Percentiles rank a stretch among this genome's conserved stretches.
phyloP scores from a whole-genome alignment of 345 rosid genomes.

The Gossypium anomalum region DNA sequence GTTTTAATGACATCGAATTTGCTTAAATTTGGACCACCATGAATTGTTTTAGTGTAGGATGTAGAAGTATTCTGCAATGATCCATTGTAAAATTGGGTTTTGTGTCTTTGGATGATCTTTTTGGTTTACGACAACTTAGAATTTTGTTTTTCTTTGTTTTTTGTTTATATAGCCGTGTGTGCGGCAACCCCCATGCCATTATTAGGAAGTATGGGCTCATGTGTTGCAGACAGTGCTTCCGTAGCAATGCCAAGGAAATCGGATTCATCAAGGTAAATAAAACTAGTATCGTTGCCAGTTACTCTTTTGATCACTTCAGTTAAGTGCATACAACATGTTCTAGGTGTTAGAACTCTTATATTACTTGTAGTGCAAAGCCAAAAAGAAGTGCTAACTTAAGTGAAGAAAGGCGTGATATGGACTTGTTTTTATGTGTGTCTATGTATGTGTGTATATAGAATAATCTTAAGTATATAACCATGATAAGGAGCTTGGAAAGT shows the following conservation, averaged over 20 bases:
- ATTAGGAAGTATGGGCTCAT: constrained; percentile 38
- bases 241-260: constrained; percentile 36
- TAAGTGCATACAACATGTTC: not conserved
- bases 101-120: not conserved
- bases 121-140: not conserved
- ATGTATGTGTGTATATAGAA: not conserved
- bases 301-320: not conserved
- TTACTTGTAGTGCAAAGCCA: not conserved
- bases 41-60: not conserved
- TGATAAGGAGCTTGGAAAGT: not conserved
- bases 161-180: constrained; percentile 26
- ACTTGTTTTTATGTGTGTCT: not conserved
- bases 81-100: not conserved
- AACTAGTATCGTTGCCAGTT: not conserved
- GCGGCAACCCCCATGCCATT: constrained; percentile 39
- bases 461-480: not conserved
- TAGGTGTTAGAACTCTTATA: not conserved
- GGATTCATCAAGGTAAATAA: constrained; percentile 13
- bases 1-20: not conserved
- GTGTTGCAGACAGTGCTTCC: constrained; percentile 32
- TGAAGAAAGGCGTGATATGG: not conserved
- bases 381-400: not conserved
- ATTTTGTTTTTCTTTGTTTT: constrained; percentile 8
- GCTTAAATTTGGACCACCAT: not conserved
- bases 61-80: not conserved